Evolutionary conservation across 352 stramenopile genomes (phyloP), one percentile per base, ranked within the genome.

Genomic region (Phytophthora tentaculata): DNA sequence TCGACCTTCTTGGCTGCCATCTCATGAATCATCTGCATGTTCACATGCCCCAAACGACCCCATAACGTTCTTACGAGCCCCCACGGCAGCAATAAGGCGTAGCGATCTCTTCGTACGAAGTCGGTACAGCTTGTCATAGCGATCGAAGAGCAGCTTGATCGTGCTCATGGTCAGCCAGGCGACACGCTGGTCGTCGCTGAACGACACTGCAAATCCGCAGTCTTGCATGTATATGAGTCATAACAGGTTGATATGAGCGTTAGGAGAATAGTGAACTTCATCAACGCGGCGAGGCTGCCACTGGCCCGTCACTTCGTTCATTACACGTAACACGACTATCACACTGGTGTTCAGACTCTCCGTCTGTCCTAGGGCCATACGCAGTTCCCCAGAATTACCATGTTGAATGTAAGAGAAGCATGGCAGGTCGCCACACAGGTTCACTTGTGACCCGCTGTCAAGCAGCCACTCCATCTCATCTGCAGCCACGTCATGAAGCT

Each of bases 191-290:
- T 59, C 62, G 1, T 47, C 35, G n/a, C 28, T 67, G 59, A 67
- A 60, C 2, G 7, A 8, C 9, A 67, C 29, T 14, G 13, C 7
- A 29, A 71, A 71, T 2, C 32, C 56, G 14, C 24, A 56, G 28
- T 24, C 22, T 29, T 57, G 48, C 55, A 65, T 65, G 41, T 66
- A 71, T 5, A 49, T 51, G 0, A 61, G 44, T 14, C 47, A 57
- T 1, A 71, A 55, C 8, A 71, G 5, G 17, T 65, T 66, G 2
- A 60, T 49, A 5, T 63, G 55, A 10, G 55, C 56, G 4, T 60
- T 57, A 1, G 55, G 49, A 5, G 56, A 60, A 13, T 66, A 71
- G 47, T 60, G 48, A 2, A 71, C 63, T n/a, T 66, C 63, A 22
- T 71, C 50, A 17, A 66, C 13, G 9, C 58, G 35, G 14, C 57